phyloP scores from a whole-genome alignment of 352 stramenopile species.

The Pythium plurisporium region DNA sequence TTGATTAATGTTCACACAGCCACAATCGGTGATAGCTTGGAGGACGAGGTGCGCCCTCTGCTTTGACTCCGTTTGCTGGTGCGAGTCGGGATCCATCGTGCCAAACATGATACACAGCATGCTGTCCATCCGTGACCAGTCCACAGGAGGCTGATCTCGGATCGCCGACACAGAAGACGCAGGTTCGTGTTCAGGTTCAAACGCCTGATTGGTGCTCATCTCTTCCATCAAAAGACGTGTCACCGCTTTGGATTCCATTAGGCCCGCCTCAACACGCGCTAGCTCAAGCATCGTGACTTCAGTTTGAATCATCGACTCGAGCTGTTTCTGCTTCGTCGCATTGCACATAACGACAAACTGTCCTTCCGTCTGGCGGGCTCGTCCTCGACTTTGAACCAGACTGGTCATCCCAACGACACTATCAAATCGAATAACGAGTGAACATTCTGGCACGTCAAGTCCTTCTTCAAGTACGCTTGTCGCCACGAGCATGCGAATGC shows the following conservation, averaged over 20 bases:
- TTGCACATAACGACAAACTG: slow-evolving; percentile 71
- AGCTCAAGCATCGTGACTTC: slow-evolving; percentile 42
- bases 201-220: neutral
- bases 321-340: slow-evolving; percentile 29
- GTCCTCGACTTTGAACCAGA: slow-evolving; percentile 73
- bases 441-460: slow-evolving; percentile 73
- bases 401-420: slow-evolving; percentile 64
- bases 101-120: slow-evolving; percentile 17
- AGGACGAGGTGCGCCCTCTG: slow-evolving; percentile 1
- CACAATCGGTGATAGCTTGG: slow-evolving; percentile 4
- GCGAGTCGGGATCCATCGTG: neutral
- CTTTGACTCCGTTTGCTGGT: neutral
- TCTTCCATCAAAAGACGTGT: slow-evolving; percentile 36
- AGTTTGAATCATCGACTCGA: slow-evolving; percentile 49
- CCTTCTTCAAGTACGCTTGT: slow-evolving; percentile 82
- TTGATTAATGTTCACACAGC: slow-evolving; percentile 4
- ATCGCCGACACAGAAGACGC: neutral
- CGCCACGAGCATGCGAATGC: slow-evolving; percentile 65
- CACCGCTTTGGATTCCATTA: slow-evolving; percentile 39
- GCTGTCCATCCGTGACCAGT: slow-evolving; percentile 11
- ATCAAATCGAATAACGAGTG: slow-evolving; percentile 74
- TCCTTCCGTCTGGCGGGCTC: slow-evolving; percentile 50
- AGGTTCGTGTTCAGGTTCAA: too few species aligned
- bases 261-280: slow-evolving; percentile 32
- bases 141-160: neutral